Conservation (phyloP, 495 filamentous ascomycete species). For the Tuber indicum region DNA sequence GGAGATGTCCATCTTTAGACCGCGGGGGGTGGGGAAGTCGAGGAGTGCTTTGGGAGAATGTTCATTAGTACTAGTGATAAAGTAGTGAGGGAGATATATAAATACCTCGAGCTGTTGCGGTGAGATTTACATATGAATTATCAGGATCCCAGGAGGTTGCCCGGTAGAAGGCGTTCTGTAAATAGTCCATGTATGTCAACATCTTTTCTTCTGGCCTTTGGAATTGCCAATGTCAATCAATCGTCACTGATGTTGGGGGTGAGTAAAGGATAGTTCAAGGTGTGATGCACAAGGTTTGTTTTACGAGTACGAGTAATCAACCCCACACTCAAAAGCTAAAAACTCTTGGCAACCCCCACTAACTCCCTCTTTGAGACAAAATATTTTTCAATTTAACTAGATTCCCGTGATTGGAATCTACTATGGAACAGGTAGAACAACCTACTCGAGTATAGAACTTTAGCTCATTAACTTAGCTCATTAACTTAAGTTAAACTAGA, state of each 20-base stretch:
- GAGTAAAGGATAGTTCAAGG: background rate
- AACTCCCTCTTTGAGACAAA: background rate
- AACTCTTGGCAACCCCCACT: slow-evolving; percentile 15
- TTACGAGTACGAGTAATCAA: no score
- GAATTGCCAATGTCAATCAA: background rate
- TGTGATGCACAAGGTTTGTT: background rate
- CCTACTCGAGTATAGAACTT: no score
- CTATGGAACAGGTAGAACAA: no score
- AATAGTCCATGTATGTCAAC: slow-evolving; percentile 98
- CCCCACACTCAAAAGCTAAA: slow-evolving; percentile 20
- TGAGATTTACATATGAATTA: slow-evolving; percentile 85
- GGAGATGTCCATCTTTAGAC: slow-evolving; percentile 74
- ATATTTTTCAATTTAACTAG: no score
- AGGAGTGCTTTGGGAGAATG: slow-evolving; percentile 48
- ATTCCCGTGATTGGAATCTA: no score
- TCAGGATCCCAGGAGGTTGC: slow-evolving; percentile 84
- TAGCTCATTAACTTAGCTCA: no score
- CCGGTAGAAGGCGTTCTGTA: slow-evolving; percentile 85
- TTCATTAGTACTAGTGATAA: slow-evolving; percentile 10
- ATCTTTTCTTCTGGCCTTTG: slow-evolving; percentile 48
- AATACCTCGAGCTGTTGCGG: slow-evolving; percentile 73
- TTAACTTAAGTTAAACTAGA: no score
- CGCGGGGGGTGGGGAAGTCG: slow-evolving; percentile 57
- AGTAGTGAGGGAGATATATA: background rate
- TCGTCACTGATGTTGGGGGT: background rate